Conservation (phyloP, 768 basidiomycete genomes). For the Nidularia sp. region DNA sequence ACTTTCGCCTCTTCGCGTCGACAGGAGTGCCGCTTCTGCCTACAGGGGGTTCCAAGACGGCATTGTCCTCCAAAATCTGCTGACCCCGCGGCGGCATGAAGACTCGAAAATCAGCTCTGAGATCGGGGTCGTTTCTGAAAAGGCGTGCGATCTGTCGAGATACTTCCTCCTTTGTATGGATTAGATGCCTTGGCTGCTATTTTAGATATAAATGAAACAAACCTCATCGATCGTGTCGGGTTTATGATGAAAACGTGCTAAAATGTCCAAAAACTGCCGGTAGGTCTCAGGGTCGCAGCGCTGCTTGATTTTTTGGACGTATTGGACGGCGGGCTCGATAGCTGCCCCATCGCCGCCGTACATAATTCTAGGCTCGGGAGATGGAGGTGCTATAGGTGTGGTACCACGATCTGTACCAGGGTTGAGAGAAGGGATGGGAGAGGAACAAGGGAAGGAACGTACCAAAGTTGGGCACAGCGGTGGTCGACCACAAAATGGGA, state of each 20-base stretch:
- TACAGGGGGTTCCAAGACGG: slow-evolving; percentile 15
- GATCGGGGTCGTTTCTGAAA: slow-evolving; percentile 73
- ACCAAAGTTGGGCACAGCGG: neutral
- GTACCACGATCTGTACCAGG: slow-evolving; percentile 1
- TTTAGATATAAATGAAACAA: slow-evolving; percentile 5
- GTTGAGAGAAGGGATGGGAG: neutral
- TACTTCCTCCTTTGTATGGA: slow-evolving; percentile 51
- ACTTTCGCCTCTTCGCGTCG: slow-evolving; percentile 36
- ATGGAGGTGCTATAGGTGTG: slow-evolving; percentile 6
- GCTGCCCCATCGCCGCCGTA: slow-evolving; percentile 37
- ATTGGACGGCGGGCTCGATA: slow-evolving; percentile 82
- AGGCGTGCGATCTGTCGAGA: slow-evolving; percentile 62
- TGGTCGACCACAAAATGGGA: slow-evolving; percentile 33
- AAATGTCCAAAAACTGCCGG: slow-evolving; percentile 71
- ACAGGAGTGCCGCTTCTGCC: slow-evolving; percentile 27
- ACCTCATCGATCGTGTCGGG: slow-evolving; percentile 63
- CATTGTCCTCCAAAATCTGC: slow-evolving; percentile 43
- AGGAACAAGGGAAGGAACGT: neutral
- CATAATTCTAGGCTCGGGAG: slow-evolving; percentile 26
- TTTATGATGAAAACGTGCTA: slow-evolving; percentile 59
- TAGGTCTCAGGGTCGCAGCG: slow-evolving; percentile 90
- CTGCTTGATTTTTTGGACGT: slow-evolving; percentile 95
- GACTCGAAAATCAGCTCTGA: slow-evolving; percentile 68
- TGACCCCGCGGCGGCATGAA: slow-evolving; percentile 68
- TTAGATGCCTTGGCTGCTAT: neutral